Evolutionary conservation across 768 basidiomycete species (phyloP), one percentile per base, ranked within the genome.

Genomic region (Baorangia bicolor): DNA sequence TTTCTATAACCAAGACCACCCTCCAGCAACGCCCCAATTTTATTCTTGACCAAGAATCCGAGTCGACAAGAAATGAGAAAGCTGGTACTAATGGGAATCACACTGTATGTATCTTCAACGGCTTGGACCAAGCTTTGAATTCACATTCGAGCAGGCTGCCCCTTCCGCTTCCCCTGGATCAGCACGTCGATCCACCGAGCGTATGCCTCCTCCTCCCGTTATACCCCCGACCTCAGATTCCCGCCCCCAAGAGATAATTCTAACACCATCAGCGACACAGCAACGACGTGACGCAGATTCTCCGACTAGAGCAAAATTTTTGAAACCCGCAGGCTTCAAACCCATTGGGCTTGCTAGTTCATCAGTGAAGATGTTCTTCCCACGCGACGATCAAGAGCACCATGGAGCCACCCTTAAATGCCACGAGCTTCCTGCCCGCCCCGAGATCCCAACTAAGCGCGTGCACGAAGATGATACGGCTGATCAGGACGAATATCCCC

Each of bases 311-410:
- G 31, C 56, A 7, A 68, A 50, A 42, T 41, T 47, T 10, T 9
- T 60, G 45, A 84, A 76, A 66, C 73, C 76, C 53, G 66, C 77
- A 2, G 83, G 85, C 13, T 88, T 90, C 71, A 88, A 82, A 63
- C 87, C 89, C 5, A 87, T 90, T 25, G 81, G 78, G 7, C 77
- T 80, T 58, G 55, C 73, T 52, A 74, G 63, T 33, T 81, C 85
- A 18, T 72, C 81, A 2, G 75, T 94, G 44, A 88, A 86, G 68
- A 81, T 78, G 63, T 94, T 94, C 73, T 94, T 94, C 67, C 91
- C 92, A 21, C 83, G 81, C 2, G 90, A 92, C 47, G 90, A 92
- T 20, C 88, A 90, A 34, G 78, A 82, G 60, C 77, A 78, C 31
- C 63, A 66, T 50, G 68, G 66, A 30, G 56, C 69, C 40, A 44